Evolutionary conservation across 2,329 filamentous ascomycete species (phyloP), one percentile per base, ranked within the genome.

Genomic region (Claviceps cyperi): DNA sequence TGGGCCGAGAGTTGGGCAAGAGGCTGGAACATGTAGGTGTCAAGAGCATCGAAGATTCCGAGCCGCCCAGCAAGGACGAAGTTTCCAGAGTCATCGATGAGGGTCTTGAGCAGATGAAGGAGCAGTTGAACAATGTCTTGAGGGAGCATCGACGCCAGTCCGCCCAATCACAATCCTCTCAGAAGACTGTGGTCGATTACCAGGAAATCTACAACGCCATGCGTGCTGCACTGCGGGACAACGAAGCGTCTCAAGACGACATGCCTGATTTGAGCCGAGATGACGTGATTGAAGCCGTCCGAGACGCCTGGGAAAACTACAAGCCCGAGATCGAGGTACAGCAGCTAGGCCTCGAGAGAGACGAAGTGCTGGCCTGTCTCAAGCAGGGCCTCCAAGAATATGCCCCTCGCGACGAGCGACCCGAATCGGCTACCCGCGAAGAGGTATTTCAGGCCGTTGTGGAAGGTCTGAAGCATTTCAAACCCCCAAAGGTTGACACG

Each of bases 241-340:
- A 78, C 5, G 72, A 80, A 50, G 69, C 71, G 2, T 66, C 64
- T 6, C 60, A 58, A 1, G 59, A 54, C n/a, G 54, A 65, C 4
- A 58, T 72, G 48, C 67, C 62, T 2, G 65, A 68, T 48, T 67
- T 87, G 45, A 83, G 81, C 58, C 80, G 85, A 56, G 87, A 95
- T 46, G 87, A 94, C 52, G 86, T 97, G 37, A 77, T 97, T 2
- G 77, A 85, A 28, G 89, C 90, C 3, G 85, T 97, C 14, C 82
- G 83, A 57, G 89, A 95, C 57, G 91, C 90, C 1, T 94, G 89
- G 80, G 91, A 96, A 62, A 86, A 82, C 49, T 94, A 94, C 68
- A 94, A 94, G 66, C 91, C 91, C 1, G 88, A 96, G 58, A 88
- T 95, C 47, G 84, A 94, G 58, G 76, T 94, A 4, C 84, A 95